These are phyloP conservation scores for Boeremia exigua DNA, from an alignment of 2,329 filamentous ascomycete genomes.

Conservation along the genomic window DNA sequence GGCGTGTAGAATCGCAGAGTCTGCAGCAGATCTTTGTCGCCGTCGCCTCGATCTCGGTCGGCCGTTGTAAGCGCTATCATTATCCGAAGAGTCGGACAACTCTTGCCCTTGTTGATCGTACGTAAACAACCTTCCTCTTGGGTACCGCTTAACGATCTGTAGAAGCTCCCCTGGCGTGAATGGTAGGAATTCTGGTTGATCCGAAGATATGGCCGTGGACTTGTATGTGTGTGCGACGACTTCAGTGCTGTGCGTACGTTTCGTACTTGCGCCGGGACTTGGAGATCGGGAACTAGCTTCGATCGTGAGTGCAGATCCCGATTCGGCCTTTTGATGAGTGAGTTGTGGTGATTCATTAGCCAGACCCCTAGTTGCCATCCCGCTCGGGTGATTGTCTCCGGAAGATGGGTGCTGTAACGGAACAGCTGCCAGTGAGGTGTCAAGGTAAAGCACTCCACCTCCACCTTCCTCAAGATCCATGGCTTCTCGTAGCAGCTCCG, in stretches of 20 bases:
- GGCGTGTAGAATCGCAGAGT: not conserved
- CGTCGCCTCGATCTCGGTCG: not conserved
- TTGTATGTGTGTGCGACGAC: conserved; percentile 46
- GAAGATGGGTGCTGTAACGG: not conserved
- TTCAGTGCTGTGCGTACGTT: conserved; percentile 44
- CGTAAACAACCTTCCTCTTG: conserved; percentile 13
- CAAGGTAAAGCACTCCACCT: conserved; percentile 56
- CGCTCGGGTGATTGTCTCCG: not conserved
- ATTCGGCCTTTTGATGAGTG: not conserved
- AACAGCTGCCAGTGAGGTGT: conserved; percentile 29
- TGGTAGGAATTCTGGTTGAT: conserved; percentile 47
- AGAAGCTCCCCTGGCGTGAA: conserved; percentile 52
- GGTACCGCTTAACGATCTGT: conserved; percentile 27
- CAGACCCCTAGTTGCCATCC: not conserved
- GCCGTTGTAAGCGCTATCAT: not conserved
- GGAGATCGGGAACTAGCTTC: not conserved
- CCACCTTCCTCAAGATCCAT: conserved; percentile 54
- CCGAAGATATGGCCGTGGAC: conserved; percentile 32
- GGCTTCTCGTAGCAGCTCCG: conserved; percentile 56
- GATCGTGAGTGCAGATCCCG: not conserved
- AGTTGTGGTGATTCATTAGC: not conserved
- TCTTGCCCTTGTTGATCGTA: conserved; percentile 14
- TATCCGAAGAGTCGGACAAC: conserved; percentile 9
- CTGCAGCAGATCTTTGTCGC: conserved; percentile 43
- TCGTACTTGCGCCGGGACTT: conserved; percentile 35